A percentile compares a stretch with the other conserved stretches of the same genome.
These are phyloP conservation scores for Cryptococcus depauperatus DNA, from an alignment of 1,284 basidiomycete species.

Conservation along the genomic window DNA sequence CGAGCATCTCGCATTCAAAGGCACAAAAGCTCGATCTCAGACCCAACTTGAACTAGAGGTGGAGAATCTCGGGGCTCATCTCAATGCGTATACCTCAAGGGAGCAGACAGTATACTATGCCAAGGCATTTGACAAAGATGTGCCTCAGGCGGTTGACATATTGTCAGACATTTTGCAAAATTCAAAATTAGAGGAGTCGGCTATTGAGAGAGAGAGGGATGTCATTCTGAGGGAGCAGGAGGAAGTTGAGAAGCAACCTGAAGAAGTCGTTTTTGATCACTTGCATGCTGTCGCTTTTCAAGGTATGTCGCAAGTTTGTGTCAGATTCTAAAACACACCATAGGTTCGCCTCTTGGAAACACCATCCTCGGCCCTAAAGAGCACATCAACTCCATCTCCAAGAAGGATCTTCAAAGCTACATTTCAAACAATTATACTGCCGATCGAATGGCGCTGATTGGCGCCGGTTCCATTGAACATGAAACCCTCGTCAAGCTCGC, in stretches of 20 bases:
- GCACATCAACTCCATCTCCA: conserved; percentile 93
- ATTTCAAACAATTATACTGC: conserved; percentile 89
- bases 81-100: conserved; percentile 97
- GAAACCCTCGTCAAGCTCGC: conserved; percentile 88
- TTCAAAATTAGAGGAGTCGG: conserved; percentile 80
- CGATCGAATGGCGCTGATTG: conserved; percentile 98
- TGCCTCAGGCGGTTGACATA: conserved; percentile 85
- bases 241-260: conserved; percentile 96
- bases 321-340: conserved; percentile 1
- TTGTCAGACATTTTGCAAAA: conserved; percentile 98
- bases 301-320: conserved; percentile 21
- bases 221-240: conserved; percentile 97
- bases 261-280: conserved; percentile 99
- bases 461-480: conserved; percentile 92
- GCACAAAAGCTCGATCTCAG: conserved; percentile 82
- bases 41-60: conserved; percentile 93
- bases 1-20: conserved; percentile 63
- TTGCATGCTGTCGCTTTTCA: conserved; percentile 89
- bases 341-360: conserved; percentile 86
- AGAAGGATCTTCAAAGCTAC: conserved; percentile 80
- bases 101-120: conserved; percentile 99
- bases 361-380: conserved; percentile 96
- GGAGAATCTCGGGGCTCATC: conserved; percentile 93
- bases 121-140: conserved; percentile 96
- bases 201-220: conserved; percentile 92